phyloP scores from a whole-genome alignment of 2,329 filamentous ascomycete species.

The Diaporthe longicolla region DNA sequence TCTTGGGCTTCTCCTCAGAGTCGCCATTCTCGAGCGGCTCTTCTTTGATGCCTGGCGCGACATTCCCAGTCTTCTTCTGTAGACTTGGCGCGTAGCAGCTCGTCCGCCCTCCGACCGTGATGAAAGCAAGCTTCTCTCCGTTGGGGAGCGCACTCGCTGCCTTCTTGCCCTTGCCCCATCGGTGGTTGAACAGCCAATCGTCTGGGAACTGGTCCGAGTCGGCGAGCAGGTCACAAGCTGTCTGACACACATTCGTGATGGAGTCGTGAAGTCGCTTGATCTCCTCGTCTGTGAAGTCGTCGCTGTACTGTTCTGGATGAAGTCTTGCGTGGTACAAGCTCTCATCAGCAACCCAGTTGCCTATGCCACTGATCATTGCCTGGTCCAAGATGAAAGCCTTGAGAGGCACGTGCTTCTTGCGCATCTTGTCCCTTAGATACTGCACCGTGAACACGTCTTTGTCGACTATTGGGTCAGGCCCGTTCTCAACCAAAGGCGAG shows the following conservation, averaged over 20 bases:
- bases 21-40: slow-evolving; percentile 54
- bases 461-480: slow-evolving; percentile 92
- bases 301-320: slow-evolving; percentile 93
- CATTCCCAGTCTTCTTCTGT: slow-evolving; percentile 81
- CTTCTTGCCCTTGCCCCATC: slow-evolving; percentile 92
- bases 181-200: slow-evolving; percentile 89
- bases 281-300: slow-evolving; percentile 81
- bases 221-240: slow-evolving; percentile 82
- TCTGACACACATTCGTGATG: slow-evolving; percentile 84
- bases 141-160: slow-evolving; percentile 78
- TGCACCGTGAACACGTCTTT: slow-evolving; percentile 80
- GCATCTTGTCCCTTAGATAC: slow-evolving; percentile 81
- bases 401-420: slow-evolving; percentile 84
- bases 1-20: slow-evolving; percentile 46
- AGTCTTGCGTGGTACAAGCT: slow-evolving; percentile 89
- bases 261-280: slow-evolving; percentile 79
- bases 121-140: slow-evolving; percentile 85
- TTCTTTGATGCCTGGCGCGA: slow-evolving; percentile 59
- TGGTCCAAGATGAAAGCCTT: slow-evolving; percentile 93
- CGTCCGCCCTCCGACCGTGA: slow-evolving; percentile 92
- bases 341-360: slow-evolving; percentile 98
- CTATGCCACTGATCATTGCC: slow-evolving; percentile 89
- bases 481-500: slow-evolving; percentile 89
- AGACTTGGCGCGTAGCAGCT: slow-evolving; percentile 88
- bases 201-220: slow-evolving; percentile 89